Base-by-base conservation (phyloP, 2,329 filamentous ascomycete genomes). In the Diaporthe vaccinii region DNA sequence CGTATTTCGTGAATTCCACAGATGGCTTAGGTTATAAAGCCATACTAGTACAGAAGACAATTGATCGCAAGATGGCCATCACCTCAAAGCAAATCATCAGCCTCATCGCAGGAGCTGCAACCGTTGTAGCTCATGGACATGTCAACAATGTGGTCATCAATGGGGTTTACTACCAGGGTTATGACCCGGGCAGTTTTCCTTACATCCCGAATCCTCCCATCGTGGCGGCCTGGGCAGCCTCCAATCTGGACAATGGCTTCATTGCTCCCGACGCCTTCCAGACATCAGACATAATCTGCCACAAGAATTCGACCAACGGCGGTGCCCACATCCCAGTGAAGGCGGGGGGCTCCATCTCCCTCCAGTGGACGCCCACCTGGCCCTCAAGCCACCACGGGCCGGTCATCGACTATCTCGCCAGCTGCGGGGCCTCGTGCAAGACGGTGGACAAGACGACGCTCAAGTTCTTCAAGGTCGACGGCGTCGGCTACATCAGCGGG, bases 401-500 rank as follows among this genome's bases (percentile, higher is more conserved):
- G 8, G 77, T 84, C 39, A 77, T 84, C 36, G 81, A 82, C 78
- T 84, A 84, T 73, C 78, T 84, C n/a, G 83, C 83, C 34, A 78
- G 78, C 53, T 84, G 82, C 78, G 77, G 80, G 34, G 80, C 84
- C 57, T 80, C 83, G 7, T 84, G 83, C 77, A 80, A 81, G 53
- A 80, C 74, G 0, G 82, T 83, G 2, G 80, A 84, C 74, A 84
- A 84, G 79, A 79, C 79, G 28, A 72, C 79, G 20, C 79, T 86
- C n/a, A 74, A 78, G 44, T 85, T 84, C 76, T 82, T 83, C 77
- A 85, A 84, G 75, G 82, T 84, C 72, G 82, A 82, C 76, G 77
- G 81, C 51, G 79, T 79, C 1, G 79, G 82, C 15, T 76, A 78
- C 22, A 62, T 83, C 36, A 61, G 70, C 65, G 76, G 76, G 20